Base-by-base conservation (phyloP, 257 asterid genomes). In the Solanum tacnaense region DNA sequence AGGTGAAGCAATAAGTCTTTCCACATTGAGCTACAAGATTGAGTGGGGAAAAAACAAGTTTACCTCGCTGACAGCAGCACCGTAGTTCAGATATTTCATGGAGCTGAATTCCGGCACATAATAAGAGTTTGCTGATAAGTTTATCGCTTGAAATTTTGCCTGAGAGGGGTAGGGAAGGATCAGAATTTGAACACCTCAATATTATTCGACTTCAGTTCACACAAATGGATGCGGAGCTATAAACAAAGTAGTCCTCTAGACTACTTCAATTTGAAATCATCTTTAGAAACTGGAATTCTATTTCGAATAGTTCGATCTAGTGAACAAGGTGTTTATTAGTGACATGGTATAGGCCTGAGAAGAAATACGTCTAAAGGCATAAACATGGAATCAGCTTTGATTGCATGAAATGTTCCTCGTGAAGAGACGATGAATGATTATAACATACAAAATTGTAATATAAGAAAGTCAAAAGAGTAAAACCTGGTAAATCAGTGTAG, bases 61-160 rank as follows among this genome's bases (percentile, higher is more conserved):
- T 21, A 95, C 97, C 98, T 95, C 98, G 18, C 96, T 92, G 23
- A 94, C 93, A 13, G 94, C 97, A 85, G 92, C 98, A 78, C 98
- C 98, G 10, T 92, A 94, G 87, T 90, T 94, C 88, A 95, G 88
- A 88, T 95, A 95, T 16, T 9, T 23, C 23, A 38, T 60, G 87
- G 92, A 89, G 89, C 88, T 87, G 60, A 31, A 74, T 29, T 90
- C 92, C 0, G 98, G 98, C 23, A 93, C 94, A 70, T 89, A 95
- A 88, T 87, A 92, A 46, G 94, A 84, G 87, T 90, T 90, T 34
- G 91, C 96, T 31, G 95, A 91, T 86, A 95, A 87, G 87, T 94
- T 91, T 70, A 95, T 85, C 56, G 81, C 84, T 84, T 89, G 83
- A 67, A 36, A 32, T 74, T 94, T 87, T 65, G 98, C 98, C 98